Base-by-base conservation (phyloP, 345 rosid species). In the Arabis hirsuta region DNA sequence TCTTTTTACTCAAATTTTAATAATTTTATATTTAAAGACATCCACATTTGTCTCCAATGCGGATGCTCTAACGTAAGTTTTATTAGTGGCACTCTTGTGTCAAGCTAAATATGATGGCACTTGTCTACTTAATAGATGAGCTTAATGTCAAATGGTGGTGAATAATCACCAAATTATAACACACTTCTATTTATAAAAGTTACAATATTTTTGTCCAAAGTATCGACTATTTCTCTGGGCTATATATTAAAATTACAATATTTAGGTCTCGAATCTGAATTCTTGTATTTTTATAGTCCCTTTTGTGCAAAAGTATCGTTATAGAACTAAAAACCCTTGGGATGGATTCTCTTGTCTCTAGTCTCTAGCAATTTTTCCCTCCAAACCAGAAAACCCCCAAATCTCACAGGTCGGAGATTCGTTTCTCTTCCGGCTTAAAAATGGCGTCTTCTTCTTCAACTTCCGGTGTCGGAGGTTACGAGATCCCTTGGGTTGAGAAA, bases 401-500 rank as follows among this genome's bases (percentile, higher is more conserved):
- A 59, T 62, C 67, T 58, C 55, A 56, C 39, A 20, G 9, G 27
- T 50, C 56, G 73, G 69, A 63, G 61, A 36, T 36, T 62, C 20
- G 19, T 60, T 60, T 9, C 48, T 44, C 61, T 31, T 8, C 34
- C 19, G 34, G 14, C 50, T 31, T 11, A 22, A 51, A 66, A 50
- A 87, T 87, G 96, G 89, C 90, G 52, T 72, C 95, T 0, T 86
- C 97, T 0, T 82, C 90, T 34, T 82, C 86, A 26, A 69, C 61
- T 53, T 59, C 73, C 53, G 47, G 59, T 64, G 69, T 68, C 71
- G 69, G 62, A 38, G 69, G 56, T 65, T 94, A 86, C 80, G 96
- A 95, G 56, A 73, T 87, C n/a, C 98, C 98, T 9, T 95, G 99
- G 99, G 98, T 95, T 20, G 99, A 95, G 87, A 95, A 95, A 71